Percentiles rank a stretch among this genome's conserved stretches.
Conservation (phyloP, 2,329 filamentous ascomycete species). For the Fusarium anthophilum region DNA sequence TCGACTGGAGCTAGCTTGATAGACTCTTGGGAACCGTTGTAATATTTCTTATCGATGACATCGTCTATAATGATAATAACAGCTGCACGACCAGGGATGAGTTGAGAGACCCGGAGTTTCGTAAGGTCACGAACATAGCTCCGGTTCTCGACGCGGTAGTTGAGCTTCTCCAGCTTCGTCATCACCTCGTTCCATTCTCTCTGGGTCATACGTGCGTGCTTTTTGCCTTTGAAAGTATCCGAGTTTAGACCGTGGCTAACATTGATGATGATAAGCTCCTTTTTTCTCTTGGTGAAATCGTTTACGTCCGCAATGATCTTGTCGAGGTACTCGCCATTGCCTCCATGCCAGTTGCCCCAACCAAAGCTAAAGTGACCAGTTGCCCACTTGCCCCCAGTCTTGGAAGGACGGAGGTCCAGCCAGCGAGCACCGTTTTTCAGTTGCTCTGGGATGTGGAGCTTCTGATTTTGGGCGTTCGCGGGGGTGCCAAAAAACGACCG, state of each 20-base stretch:
- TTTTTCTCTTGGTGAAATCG: background rate
- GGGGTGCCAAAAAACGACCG: background rate
- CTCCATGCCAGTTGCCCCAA: background rate
- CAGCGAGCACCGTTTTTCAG: background rate
- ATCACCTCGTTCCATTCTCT: background rate
- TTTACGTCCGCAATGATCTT: background rate
- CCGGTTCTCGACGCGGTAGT: background rate
- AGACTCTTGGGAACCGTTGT: background rate
- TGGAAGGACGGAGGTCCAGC: background rate
- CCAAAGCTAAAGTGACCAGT: background rate
- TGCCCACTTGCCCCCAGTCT: background rate
- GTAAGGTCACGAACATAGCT: background rate
- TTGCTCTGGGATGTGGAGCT: background rate
- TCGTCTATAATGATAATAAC: background rate
- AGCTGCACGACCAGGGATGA: background rate
- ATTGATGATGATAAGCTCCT: background rate
- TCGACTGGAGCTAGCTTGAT: background rate
- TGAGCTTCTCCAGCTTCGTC: background rate
- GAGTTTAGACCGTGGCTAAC: background rate
- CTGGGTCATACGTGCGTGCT: background rate
- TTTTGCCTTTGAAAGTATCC: background rate
- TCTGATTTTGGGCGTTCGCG: background rate
- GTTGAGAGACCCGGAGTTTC: background rate
- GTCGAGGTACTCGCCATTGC: background rate
- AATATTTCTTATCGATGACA: background rate